Evolutionary conservation across 768 basidiomycete species (phyloP).

Genomic region (Podaxis sp.): DNA sequence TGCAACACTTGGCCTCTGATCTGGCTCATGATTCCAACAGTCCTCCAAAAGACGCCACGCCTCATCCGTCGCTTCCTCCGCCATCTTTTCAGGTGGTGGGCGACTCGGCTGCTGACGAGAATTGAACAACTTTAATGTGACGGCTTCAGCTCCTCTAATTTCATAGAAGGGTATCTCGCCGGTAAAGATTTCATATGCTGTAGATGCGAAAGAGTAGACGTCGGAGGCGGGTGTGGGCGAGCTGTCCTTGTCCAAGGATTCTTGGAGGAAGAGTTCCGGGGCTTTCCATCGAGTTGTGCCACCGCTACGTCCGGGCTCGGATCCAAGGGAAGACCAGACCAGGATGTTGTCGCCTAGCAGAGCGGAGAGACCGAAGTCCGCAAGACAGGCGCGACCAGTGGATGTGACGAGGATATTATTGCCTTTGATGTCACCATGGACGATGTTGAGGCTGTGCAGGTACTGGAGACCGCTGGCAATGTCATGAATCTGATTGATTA

Average conservation of each 20-base stretch:
- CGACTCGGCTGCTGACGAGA: constrained; percentile 9
- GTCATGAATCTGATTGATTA: constrained; percentile 13
- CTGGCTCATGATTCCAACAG: constrained; percentile 11
- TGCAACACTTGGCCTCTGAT: not conserved
- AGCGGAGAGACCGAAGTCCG: constrained; percentile 16
- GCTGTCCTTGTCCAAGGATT: constrained; percentile 3
- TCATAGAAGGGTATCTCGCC: constrained; percentile 24
- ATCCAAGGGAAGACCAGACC: constrained; percentile 15
- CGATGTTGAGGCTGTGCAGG: constrained; percentile 14
- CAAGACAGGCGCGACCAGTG: constrained; percentile 14
- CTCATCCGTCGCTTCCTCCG: constrained; percentile 8
- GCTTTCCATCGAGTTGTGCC: constrained; percentile 21
- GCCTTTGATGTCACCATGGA: constrained; percentile 18
- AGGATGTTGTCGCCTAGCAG: constrained; percentile 18
- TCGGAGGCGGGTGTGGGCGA: constrained; percentile 10
- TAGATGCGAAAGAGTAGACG: constrained; percentile 18
- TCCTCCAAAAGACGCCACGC: constrained; percentile 9
- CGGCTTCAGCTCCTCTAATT: constrained; percentile 18
- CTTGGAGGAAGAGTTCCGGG: constrained; percentile 17
- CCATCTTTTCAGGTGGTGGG: not conserved
- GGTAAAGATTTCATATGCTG: constrained; percentile 18
- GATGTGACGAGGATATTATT: constrained; percentile 18
- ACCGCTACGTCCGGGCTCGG: not conserved
- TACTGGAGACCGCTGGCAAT: constrained; percentile 17
- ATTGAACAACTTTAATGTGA: constrained; percentile 15